phyloP scores from a whole-genome alignment of 1,139 yeast species.

The Blastobotrys persicus region DNA sequence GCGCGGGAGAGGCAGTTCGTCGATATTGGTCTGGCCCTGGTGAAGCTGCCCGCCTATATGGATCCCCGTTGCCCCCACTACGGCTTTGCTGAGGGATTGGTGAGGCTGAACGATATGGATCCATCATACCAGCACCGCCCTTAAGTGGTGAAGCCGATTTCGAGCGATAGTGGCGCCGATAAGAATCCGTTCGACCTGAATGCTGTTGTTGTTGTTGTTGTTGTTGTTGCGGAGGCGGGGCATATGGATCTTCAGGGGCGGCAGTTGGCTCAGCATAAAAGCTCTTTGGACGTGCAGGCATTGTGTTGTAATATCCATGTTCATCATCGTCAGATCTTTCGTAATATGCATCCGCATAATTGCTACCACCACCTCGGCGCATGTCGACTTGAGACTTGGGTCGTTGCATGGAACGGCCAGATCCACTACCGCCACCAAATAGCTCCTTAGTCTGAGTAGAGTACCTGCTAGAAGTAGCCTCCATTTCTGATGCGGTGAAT shows the following conservation, averaged over 20 bases:
- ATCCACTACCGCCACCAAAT: conserved; percentile 23
- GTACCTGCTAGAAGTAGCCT: conserved; percentile 31
- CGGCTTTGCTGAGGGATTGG: conserved; percentile 14
- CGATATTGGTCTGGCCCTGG: conserved; percentile 11
- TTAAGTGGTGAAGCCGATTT: conserved; percentile 29
- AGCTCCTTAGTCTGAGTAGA: conserved; percentile 32
- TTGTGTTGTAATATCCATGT: conserved; percentile 13
- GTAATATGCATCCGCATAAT: neutral
- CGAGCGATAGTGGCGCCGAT: conserved; percentile 24
- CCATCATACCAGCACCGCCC: conserved; percentile 7
- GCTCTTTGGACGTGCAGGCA: conserved; percentile 19
- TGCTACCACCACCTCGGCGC: conserved; percentile 6
- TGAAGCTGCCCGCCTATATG: neutral
- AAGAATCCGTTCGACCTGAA: conserved; percentile 8
- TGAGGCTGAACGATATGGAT: conserved; percentile 13
- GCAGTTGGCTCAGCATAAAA: conserved; percentile 16
- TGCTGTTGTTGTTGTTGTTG: conserved; percentile 17
- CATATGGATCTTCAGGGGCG: conserved; percentile 9
- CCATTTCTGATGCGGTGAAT: conserved; percentile 37
- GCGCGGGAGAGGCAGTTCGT: conserved; percentile 16
- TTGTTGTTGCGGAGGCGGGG: conserved; percentile 4
- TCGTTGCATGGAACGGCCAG: conserved; percentile 15
- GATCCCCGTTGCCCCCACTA: neutral
- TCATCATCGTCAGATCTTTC: conserved; percentile 18
- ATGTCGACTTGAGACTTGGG: conserved; percentile 23